Base-by-base conservation (phyloP, 106 monocot genomes). In the Phalaenopsis equestris region DNA sequence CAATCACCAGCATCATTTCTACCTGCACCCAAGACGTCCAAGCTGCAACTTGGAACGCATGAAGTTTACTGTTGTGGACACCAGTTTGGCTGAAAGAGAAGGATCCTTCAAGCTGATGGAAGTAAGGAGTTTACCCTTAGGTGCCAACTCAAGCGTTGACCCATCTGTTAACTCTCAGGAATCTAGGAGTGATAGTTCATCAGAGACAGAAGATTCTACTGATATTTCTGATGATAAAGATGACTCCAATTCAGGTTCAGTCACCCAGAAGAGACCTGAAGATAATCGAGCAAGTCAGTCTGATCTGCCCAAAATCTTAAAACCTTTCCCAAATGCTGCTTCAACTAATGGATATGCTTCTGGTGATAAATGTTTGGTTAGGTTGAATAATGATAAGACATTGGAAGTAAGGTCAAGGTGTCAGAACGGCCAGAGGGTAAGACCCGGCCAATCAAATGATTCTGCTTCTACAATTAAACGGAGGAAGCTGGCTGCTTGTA, bases 41-140 rank as follows among this genome's bases (percentile, higher is more conserved):
- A 82, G 80, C 46, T 84, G 77, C 42, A 86, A 46, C 42, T 78
- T 84, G 11, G 82, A 88, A 55, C 75, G 83, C 19, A 78, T 88
- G 84, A 93, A 90, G 78, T 93, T 93, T 83, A 93, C 93, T 68
- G 77, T 93, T 42, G 88, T 93, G 11, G 93, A 93, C 81, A 93
- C 93, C 23, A 93, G 93, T 83, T 56, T 86, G 81, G 76, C 72
- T 83, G 82, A 83, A 61, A 79, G 79, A 0, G 88, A 86, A 61
- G 79, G 15, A 43, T 67, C 84, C 18, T 84, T 55, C 24, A 92
- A 86, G 76, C 77, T 90, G 81, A 90, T 86, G 57, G 87, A 86
- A 56, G 57, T 88, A 21, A 84, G 90, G 73, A 85, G 83, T 82
- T 81, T 93, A 73, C 93, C 90, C 56, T 45, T 45, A 49, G 90